These are phyloP conservation scores for Pleoardoris graminearum DNA, from an alignment of 2,329 filamentous ascomycete species.

Conservation along the genomic window DNA sequence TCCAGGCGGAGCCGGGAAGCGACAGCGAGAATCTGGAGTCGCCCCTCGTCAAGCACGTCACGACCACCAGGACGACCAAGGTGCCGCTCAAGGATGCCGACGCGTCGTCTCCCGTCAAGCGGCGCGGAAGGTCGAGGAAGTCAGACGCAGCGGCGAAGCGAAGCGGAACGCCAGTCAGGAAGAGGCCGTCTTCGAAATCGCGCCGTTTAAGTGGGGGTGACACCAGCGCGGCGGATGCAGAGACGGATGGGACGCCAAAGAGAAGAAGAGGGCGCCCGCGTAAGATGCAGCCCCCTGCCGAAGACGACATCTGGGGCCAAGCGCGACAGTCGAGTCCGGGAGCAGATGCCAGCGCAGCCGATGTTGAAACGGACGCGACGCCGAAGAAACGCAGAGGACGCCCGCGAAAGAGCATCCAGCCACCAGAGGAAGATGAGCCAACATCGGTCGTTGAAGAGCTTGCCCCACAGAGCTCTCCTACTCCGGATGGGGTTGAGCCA, in stretches of 20 bases:
- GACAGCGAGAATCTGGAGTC: slow-evolving; percentile 39
- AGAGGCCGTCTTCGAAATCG: slow-evolving; percentile 29
- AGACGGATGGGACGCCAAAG: slow-evolving; percentile 33
- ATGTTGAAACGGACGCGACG: slow-evolving; percentile 27
- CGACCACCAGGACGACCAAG: slow-evolving; percentile 43
- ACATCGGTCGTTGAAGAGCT: neutral
- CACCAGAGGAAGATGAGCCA: slow-evolving; percentile 8
- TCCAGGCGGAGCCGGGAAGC: slow-evolving; percentile 50
- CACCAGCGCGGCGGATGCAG: slow-evolving; percentile 25
- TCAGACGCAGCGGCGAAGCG: slow-evolving; percentile 37
- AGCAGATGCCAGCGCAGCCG: slow-evolving; percentile 26
- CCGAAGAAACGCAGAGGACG: slow-evolving; percentile 39
- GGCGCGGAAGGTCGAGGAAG: slow-evolving; percentile 44
- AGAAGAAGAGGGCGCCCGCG: slow-evolving; percentile 38
- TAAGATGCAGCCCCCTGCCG: slow-evolving; percentile 31
- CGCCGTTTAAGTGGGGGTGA: slow-evolving; percentile 19
- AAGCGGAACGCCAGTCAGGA: slow-evolving; percentile 39
- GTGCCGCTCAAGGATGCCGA: slow-evolving; percentile 49
- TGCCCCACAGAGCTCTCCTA: neutral
- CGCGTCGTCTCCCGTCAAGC: slow-evolving; percentile 43
- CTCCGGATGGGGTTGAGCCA: neutral
- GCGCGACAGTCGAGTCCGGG: slow-evolving; percentile 7
- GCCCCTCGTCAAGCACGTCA: slow-evolving; percentile 32
- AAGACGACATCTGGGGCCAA: slow-evolving; percentile 8
- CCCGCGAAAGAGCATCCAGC: slow-evolving; percentile 37